phyloP scores from a whole-genome alignment of 768 basidiomycete genomes.

The Strobilomyces confusus region DNA sequence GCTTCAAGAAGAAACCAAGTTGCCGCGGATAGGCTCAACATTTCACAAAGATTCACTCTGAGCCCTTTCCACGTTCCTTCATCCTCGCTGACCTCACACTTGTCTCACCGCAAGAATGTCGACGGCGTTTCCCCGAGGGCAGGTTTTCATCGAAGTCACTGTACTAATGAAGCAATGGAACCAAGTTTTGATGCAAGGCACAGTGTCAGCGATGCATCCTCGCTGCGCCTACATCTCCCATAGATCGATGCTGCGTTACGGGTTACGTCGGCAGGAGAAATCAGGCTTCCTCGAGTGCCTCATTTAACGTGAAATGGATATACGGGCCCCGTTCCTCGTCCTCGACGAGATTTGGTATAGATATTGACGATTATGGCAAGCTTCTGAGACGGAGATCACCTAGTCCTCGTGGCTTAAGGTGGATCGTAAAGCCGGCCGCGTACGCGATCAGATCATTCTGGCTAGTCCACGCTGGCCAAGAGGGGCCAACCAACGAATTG shows the following conservation, averaged over 20 bases:
- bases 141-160: conserved; percentile 23
- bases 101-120: conserved; percentile 8
- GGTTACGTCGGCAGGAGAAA: conserved; percentile 1
- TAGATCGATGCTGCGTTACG: conserved; percentile 11
- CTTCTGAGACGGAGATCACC: conserved; percentile 24
- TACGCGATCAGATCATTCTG: conserved; percentile 10
- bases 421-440: conserved; percentile 17
- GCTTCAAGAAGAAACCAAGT: conserved; percentile 8
- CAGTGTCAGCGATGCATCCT: conserved; percentile 6
- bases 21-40: conserved; percentile 17
- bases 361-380: conserved; percentile 13
- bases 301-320: conserved; percentile 20
- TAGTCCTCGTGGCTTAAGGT: conserved; percentile 28
- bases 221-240: conserved; percentile 14
- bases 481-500: not conserved
- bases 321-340: conserved; percentile 4
- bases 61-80: conserved; percentile 12
- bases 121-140: conserved; percentile 11
- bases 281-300: conserved; percentile 3
- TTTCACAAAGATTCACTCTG: conserved; percentile 2
- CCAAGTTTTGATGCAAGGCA: conserved; percentile 12
- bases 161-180: conserved; percentile 26
- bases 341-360: conserved; percentile 6
- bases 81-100: conserved; percentile 6
- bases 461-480: not conserved